Base-by-base conservation (phyloP, 202 grass and related monocot species). In the Cymbopogon flexuosus region DNA sequence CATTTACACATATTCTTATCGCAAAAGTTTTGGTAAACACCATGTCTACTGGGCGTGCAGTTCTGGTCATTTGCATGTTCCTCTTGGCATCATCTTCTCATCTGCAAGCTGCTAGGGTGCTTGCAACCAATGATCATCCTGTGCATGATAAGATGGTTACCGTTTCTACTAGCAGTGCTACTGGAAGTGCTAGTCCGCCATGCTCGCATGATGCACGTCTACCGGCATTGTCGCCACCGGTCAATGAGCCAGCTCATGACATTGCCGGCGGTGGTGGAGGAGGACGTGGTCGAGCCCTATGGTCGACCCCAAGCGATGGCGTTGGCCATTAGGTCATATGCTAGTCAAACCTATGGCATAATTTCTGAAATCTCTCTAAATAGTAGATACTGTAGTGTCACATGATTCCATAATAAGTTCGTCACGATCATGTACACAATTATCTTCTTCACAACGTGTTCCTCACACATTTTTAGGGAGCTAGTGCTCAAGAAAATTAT, bases 281-380 rank as follows among this genome's bases (percentile, higher is more conserved):
- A 47, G 75, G 21, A 5, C 75, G 31, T 43, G 36, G 80, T 57
- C 61, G 86, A 27, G 41, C 40, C 0, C 86, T 88, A 3, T 84
- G 86, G 86, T 88, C 86, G 1, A 79, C 86, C 10, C 86, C 86
- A 6, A 88, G 86, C 31, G 86, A 79, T 7, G 86, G 86, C 0
- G 68, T 88, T 33, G 86, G 80, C 15, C 86, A 88, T 73, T 88
- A 88, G 16, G 18, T 35, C 60, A 46, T 36, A 6, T 45, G 6
- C 21, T 31, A 18, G 5, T 19, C 14, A 22, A 49, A 74, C 47
- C 18, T 8, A 7, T 42, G 70, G 27, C 31, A 14, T 15, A 47
- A 47, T 47, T 5, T 47, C 45, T 47, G 1, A n/a, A 16, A 30
- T 19, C 3, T 5, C 19, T 36, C 34, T 16, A 31, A 0, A 21